phyloP scores from a whole-genome alignment of 371 early-diverging fungal genomes.

The Rhizomucor pusillus region DNA sequence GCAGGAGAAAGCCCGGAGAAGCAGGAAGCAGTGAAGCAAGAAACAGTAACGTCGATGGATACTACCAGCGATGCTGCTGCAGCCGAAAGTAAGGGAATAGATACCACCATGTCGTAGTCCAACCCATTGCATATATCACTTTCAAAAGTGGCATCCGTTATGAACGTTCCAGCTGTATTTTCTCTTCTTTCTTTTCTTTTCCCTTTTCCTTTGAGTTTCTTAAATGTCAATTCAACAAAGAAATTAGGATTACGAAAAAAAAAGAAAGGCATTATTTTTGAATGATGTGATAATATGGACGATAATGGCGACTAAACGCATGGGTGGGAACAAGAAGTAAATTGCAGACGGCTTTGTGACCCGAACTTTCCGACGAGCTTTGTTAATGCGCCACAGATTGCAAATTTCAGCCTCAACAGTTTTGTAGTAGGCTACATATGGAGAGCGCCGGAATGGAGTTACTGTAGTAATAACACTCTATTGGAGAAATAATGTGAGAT shows the following conservation, averaged over 20 bases:
- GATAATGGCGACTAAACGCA: too few relatives aligned
- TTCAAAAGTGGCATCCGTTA: background rate
- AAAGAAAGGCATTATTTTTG: background rate
- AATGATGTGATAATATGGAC: too few relatives aligned
- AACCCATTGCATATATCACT: background rate
- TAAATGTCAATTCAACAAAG: background rate
- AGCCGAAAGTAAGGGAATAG: background rate
- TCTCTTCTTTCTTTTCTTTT: conserved; percentile 4
- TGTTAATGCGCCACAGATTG: too few relatives aligned
- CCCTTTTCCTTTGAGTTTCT: background rate
- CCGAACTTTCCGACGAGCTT: too few relatives aligned
- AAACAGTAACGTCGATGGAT: background rate
- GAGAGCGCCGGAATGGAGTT: too few relatives aligned
- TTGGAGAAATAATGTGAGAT: too few relatives aligned
- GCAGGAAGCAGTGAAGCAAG: background rate
- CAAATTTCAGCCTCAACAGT: too few relatives aligned
- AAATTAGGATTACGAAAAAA: background rate
- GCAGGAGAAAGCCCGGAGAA: background rate
- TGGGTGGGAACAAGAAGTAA: too few relatives aligned
- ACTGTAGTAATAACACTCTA: too few relatives aligned
- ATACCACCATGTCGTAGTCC: background rate
- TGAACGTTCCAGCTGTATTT: conserved; percentile 2
- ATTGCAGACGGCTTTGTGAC: too few relatives aligned
- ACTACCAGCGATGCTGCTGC: background rate
- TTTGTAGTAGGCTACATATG: too few relatives aligned